Evolutionary conservation across 805 yeast genomes (phyloP).

Genomic region (Middelhovenomyces tepae): DNA sequence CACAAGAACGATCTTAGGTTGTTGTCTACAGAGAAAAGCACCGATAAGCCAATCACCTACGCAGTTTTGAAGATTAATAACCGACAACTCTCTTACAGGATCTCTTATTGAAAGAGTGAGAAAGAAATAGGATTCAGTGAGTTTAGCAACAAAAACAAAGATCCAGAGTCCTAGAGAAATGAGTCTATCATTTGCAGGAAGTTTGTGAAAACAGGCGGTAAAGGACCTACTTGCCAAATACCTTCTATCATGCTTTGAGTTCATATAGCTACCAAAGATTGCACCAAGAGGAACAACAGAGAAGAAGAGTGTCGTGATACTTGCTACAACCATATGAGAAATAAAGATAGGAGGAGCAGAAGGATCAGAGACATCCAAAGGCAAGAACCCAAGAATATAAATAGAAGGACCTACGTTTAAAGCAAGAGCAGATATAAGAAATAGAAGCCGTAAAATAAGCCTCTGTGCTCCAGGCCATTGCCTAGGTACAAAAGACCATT

Average conservation of each 20-base stretch:
- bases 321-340: constrained; percentile 48
- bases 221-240: constrained; percentile 48
- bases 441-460: constrained; percentile 37
- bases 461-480: constrained; percentile 66
- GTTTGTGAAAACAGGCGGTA: constrained; percentile 47
- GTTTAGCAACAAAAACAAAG: constrained; percentile 57
- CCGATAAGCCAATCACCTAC: constrained; percentile 55
- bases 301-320: constrained; percentile 46
- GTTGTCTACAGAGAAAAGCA: constrained; percentile 41
- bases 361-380: constrained; percentile 27
- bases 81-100: constrained; percentile 60
- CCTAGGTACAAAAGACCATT: constrained; percentile 59
- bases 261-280: constrained; percentile 38
- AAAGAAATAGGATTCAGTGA: constrained; percentile 70
- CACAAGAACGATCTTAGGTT: constrained; percentile 46
- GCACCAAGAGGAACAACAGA: constrained; percentile 55
- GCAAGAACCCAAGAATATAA: constrained; percentile 38
- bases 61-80: constrained; percentile 48
- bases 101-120: constrained; percentile 63
- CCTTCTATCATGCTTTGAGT: constrained; percentile 18
- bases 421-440: constrained; percentile 35
- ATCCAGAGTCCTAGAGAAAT: constrained; percentile 66
- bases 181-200: constrained; percentile 44
- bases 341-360: constrained; percentile 35
- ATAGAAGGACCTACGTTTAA: constrained; percentile 44